phyloP scores from a whole-genome alignment of 768 basidiomycete species.

The Hydnomerulius pinastri region DNA sequence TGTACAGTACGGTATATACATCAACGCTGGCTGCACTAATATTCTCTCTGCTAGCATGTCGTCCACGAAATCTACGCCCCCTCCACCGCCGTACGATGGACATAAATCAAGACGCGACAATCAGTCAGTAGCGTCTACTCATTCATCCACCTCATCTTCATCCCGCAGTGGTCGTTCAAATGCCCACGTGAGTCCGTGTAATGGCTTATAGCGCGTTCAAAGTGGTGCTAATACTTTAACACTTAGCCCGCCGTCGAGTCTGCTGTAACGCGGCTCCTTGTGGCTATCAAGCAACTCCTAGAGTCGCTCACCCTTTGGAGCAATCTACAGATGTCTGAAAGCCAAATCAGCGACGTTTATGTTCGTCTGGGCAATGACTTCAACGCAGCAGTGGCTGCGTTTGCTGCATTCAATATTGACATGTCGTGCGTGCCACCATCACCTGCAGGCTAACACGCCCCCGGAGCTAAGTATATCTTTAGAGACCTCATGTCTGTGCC shows the following conservation, averaged over 20 bases:
- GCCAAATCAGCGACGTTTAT: conserved; percentile 93
- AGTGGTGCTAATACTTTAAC: conserved; percentile 1
- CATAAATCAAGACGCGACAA: conserved; percentile 56
- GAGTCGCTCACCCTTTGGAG: conserved; percentile 90
- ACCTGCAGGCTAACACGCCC: conserved; percentile 10
- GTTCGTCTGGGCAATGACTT: conserved; percentile 97
- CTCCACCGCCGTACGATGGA: conserved; percentile 23
- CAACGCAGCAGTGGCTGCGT: conserved; percentile 90
- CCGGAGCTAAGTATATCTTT: conserved; percentile 16
- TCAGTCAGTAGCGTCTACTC: conserved; percentile 50
- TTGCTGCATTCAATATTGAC: conserved; percentile 79
- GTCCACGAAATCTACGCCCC: conserved; percentile 18
- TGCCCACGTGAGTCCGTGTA: conserved; percentile 26
- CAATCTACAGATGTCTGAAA: conserved; percentile 66
- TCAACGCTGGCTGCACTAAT: not conserved
- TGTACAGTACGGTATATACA: not conserved
- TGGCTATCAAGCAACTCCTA: conserved; percentile 93
- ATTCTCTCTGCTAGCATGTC: conserved; percentile 17
- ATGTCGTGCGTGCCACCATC: conserved; percentile 73
- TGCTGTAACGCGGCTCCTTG: conserved; percentile 87
- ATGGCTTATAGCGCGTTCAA: conserved; percentile 6
- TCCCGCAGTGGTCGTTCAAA: conserved; percentile 20
- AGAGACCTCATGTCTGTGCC: conserved; percentile 91
- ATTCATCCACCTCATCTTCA: conserved; percentile 36
- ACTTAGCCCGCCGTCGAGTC: conserved; percentile 80